These are phyloP conservation scores for Lyophyllum semitale DNA, from an alignment of 768 basidiomycete genomes.

Conservation along the genomic window DNA sequence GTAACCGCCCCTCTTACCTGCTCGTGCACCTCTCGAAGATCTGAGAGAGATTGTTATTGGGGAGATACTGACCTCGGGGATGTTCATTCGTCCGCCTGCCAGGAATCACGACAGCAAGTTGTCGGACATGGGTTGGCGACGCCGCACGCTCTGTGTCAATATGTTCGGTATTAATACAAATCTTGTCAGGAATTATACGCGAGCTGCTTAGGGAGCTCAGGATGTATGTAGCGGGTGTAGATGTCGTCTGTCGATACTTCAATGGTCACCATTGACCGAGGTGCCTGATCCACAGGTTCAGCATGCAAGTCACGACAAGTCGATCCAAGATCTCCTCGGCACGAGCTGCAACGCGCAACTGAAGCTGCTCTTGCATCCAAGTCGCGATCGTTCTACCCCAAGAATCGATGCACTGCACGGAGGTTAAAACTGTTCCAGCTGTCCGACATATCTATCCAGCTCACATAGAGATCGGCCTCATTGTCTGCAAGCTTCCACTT, in stretches of 20 bases:
- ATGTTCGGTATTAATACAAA: slow-evolving; percentile 3
- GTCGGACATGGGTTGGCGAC: neutral
- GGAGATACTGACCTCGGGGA: neutral
- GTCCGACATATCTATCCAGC: slow-evolving; percentile 17
- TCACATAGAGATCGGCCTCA: slow-evolving; percentile 45
- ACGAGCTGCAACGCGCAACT: slow-evolving; percentile 41
- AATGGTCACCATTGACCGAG: slow-evolving; percentile 41
- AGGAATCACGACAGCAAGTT: neutral
- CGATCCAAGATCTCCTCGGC: slow-evolving; percentile 46
- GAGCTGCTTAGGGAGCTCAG: neutral
- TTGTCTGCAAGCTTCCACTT: slow-evolving; percentile 57
- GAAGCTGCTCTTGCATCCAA: slow-evolving; percentile 42
- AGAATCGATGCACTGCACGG: slow-evolving; percentile 49
- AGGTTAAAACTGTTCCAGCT: neutral
- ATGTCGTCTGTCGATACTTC: neutral
- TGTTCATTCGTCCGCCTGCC: neutral
- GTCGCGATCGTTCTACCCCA: slow-evolving; percentile 46
- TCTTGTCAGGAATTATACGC: slow-evolving; percentile 1
- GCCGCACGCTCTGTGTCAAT: slow-evolving; percentile 5
- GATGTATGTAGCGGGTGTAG: slow-evolving; percentile 1
- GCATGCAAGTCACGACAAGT: slow-evolving; percentile 52
- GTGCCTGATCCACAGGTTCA: slow-evolving; percentile 52
- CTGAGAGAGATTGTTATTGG: neutral
- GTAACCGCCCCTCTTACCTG: slow-evolving; percentile 31
- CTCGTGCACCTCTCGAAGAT: neutral